Conservation (phyloP, 2,329 filamentous ascomycete species). For the Didymella sp. region DNA sequence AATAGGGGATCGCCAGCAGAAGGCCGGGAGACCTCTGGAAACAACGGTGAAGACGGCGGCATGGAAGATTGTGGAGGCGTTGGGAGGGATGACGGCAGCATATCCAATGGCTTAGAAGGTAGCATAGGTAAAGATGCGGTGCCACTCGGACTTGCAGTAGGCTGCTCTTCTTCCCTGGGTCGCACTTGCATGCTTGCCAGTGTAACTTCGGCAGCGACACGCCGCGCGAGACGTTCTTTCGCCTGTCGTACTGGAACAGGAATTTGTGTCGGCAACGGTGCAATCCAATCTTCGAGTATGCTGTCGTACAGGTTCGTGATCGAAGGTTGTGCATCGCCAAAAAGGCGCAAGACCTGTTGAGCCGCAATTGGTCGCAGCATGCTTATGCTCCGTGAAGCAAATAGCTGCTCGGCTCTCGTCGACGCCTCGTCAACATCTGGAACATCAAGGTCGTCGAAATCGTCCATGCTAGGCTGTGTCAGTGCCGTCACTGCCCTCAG, state of each 20-base stretch:
- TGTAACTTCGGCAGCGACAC: slow-evolving; percentile 47
- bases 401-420: slow-evolving; percentile 28
- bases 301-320: slow-evolving; percentile 41
- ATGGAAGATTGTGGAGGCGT: slow-evolving; percentile 26
- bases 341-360: slow-evolving; percentile 22
- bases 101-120: slow-evolving; percentile 25
- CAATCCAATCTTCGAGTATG: slow-evolving; percentile 43
- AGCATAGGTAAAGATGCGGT: slow-evolving; percentile 29
- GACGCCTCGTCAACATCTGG: slow-evolving; percentile 44
- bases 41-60: slow-evolving; percentile 24
- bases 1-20: slow-evolving; percentile 25
- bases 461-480: slow-evolving; percentile 32
- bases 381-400: background rate
- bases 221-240: slow-evolving; percentile 44
- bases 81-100: slow-evolving; percentile 22
- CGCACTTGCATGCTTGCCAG: slow-evolving; percentile 44
- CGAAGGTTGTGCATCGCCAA: slow-evolving; percentile 17
- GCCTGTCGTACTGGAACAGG: slow-evolving; percentile 36
- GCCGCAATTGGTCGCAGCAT: slow-evolving; percentile 29
- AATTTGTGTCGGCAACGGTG: slow-evolving; percentile 35
- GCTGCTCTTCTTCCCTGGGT: slow-evolving; percentile 12
- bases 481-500: background rate
- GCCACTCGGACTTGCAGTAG: slow-evolving; percentile 19
- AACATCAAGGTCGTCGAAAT: slow-evolving; percentile 27
- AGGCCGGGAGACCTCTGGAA: background rate